Conservation (phyloP, 257 asterid genomes). For the Sherardia arvensis region DNA sequence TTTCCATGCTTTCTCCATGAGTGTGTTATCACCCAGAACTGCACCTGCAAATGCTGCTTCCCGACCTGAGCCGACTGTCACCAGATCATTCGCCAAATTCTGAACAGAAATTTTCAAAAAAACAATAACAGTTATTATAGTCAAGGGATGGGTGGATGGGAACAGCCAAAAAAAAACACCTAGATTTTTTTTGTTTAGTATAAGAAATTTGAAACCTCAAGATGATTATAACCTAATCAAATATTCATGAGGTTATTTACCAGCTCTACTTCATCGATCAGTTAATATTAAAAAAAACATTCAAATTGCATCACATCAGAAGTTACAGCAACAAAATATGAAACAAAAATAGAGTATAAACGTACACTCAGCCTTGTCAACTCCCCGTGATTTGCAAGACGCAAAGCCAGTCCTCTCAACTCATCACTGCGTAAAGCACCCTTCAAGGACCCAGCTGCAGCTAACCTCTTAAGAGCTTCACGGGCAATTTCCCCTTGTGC, state of each 20-base stretch:
- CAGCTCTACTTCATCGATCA: neutral
- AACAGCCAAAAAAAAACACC: neutral
- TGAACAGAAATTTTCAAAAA: no score
- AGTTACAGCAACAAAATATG: neutral
- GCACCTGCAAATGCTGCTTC: conserved; percentile 99
- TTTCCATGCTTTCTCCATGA: conserved; percentile 98
- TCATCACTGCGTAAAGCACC: conserved; percentile 92
- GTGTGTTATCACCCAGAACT: conserved; percentile 85
- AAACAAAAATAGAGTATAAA: conserved; percentile 7
- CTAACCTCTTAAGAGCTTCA: conserved; percentile 92
- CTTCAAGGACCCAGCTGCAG: conserved; percentile 97
- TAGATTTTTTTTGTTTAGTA: neutral
- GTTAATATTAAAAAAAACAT: neutral
- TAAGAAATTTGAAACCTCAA: neutral
- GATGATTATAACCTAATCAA: neutral
- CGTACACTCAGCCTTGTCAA: conserved; percentile 90
- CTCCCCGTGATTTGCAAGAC: conserved; percentile 97
- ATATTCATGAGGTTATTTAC: neutral
- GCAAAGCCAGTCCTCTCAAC: conserved; percentile 86
- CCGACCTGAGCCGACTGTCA: conserved; percentile 85
- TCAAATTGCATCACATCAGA: neutral
- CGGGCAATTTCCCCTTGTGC: conserved; percentile 97
- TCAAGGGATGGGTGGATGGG: neutral
- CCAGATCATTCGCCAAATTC: conserved; percentile 80
- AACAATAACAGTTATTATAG: no score